Conservation (phyloP, 352 stramenopile genomes). For the Pythium guiyangense region DNA sequence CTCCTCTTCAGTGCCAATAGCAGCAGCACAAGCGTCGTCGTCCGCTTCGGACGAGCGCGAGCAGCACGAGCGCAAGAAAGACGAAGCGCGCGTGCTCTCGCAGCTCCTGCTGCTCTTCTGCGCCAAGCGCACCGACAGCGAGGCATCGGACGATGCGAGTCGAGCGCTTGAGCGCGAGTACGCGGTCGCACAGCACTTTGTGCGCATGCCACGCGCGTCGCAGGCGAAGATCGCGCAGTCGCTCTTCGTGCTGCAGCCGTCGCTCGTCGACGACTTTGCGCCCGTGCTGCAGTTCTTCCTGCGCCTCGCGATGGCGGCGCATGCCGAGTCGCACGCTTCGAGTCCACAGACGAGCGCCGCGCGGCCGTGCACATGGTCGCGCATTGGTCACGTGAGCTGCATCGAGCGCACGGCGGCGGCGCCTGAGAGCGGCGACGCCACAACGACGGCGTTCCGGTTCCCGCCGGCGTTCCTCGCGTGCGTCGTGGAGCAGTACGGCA, state of each 20-base stretch:
- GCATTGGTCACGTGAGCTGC: slow-evolving; percentile 28
- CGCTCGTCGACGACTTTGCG: slow-evolving; percentile 39
- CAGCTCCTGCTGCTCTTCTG: slow-evolving; percentile 44
- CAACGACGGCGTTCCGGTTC: slow-evolving; percentile 23
- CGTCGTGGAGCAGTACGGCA: slow-evolving; percentile 48
- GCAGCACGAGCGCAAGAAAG: slow-evolving; percentile 11
- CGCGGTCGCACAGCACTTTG: slow-evolving; percentile 35
- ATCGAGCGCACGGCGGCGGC: slow-evolving; percentile 15
- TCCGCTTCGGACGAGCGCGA: neutral
- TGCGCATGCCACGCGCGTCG: slow-evolving; percentile 26
- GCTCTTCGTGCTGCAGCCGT: slow-evolving; percentile 36
- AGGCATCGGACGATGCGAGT: neutral
- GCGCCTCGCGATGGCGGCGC: slow-evolving; percentile 51
- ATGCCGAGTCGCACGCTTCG: too few species aligned
- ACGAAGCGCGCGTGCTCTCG: slow-evolving; percentile 34
- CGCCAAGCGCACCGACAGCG: neutral
- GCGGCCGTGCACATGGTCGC: too few species aligned
- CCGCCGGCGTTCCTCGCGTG: slow-evolving; percentile 41
- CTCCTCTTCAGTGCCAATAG: neutral
- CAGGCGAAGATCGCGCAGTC: slow-evolving; percentile 41
- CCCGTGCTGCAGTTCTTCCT: slow-evolving; percentile 62
- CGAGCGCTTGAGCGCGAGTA: slow-evolving; percentile 15
- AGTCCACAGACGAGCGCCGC: neutral
- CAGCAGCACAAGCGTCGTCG: neutral
- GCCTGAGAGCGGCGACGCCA: neutral